These are phyloP conservation scores for Mycena rosella DNA, from an alignment of 768 basidiomycete species.

Conservation along the genomic window DNA sequence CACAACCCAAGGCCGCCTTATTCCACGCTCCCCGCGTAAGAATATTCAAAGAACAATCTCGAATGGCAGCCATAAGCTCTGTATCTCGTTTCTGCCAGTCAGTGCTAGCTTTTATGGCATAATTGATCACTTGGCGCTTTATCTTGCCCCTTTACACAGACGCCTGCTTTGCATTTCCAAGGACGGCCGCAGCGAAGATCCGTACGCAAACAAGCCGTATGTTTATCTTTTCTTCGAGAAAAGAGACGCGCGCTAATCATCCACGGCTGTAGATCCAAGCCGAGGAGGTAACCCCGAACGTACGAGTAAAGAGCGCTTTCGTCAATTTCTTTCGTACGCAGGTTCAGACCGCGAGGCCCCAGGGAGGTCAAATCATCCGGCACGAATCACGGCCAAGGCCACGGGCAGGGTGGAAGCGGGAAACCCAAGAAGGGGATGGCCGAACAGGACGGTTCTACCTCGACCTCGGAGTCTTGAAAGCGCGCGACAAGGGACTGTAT, in stretches of 20 bases:
- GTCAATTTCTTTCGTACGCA: not conserved
- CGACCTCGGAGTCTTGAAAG: not conserved
- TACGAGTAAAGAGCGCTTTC: not conserved
- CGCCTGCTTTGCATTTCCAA: slow-evolving; percentile 5
- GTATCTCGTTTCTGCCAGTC: not conserved
- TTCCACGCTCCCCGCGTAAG: not conserved
- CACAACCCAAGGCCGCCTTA: not conserved
- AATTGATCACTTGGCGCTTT: not conserved
- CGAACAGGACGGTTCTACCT: not conserved
- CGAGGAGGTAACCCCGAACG: not conserved
- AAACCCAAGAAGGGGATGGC: slow-evolving; percentile 14
- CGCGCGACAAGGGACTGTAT: too few relatives aligned
- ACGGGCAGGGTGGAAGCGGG: not conserved
- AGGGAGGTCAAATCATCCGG: not conserved
- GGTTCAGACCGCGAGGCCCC: slow-evolving; percentile 14
- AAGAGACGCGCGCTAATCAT: not conserved
- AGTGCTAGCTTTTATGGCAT: not conserved
- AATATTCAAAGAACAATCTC: not conserved
- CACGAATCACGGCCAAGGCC: not conserved
- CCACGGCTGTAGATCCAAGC: slow-evolving; percentile 1
- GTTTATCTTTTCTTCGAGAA: not conserved
- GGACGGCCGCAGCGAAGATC: slow-evolving; percentile 11
- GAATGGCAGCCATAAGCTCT: not conserved
- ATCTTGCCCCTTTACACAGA: slow-evolving; percentile 1
- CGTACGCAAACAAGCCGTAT: slow-evolving; percentile 8